Base-by-base conservation (phyloP, 148 eudicot genomes). In the Silene uniflora region DNA sequence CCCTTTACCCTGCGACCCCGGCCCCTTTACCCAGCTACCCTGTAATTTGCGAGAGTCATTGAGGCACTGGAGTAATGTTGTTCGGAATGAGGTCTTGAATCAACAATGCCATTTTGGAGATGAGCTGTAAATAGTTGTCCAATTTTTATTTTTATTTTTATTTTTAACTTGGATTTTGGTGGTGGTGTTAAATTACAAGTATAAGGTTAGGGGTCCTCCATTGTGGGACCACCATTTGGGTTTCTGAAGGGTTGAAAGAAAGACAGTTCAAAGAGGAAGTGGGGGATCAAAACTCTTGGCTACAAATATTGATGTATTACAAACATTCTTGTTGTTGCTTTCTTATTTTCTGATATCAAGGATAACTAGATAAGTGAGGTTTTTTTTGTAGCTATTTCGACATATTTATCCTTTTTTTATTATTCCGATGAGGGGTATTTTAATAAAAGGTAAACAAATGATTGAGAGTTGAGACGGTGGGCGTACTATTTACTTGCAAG, bases 151-250 rank as follows among this genome's bases (percentile, higher is more conserved):
- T 32, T 32, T 32, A 2, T 32, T 32, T 32, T 32, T 1, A 2
- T 32, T 32, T 32, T 32, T 3, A 4, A 18, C 10, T 32, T n/a
- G 16, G 9, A 0, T 49, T 21, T 56, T 63, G 12, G 32, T 49
- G 22, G 7, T 24, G 39, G 27, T 47, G 13, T 60, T 35, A 54
- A 39, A 11, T 4, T 68, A 39, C 7, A 10, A 68, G 71, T 68
- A 39, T 39, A 10, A 68, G 71, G 25, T 55, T 47, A 27, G n/a
- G n/a, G 71, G 63, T 16, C 59, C 32, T 74, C 24, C 71, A 22
- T 55, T 76, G 79, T 76, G 44, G 73, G 79, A 68, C 73, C 73
- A 68, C 73, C 52, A 22, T 39, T 68, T 32, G 67, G 42, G 47
- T 76, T n/a, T 58, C 10, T 42, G 71, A 52, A 23, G 39, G 64